phyloP scores from a whole-genome alignment of 352 stramenopile species.

The Globisporangium heterothallicum region DNA sequence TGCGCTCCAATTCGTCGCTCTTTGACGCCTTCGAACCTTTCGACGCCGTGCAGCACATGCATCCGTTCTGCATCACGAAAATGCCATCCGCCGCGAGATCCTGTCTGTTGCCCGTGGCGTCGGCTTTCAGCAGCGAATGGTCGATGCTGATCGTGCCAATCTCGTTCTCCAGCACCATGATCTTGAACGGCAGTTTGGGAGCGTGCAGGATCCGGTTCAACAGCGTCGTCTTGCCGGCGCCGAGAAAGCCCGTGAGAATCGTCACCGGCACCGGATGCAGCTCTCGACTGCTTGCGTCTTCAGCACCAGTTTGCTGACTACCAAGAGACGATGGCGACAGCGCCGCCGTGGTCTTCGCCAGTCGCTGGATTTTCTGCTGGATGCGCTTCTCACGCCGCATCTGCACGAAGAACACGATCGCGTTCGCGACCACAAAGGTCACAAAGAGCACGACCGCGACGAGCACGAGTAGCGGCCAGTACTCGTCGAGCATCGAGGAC shows the following conservation, averaged over 20 bases:
- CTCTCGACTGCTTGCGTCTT: conserved; percentile 4
- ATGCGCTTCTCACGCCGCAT: conserved; percentile 57
- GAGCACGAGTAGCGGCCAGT: conserved; percentile 19
- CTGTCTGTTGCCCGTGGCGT: conserved; percentile 1
- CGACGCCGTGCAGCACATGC: conserved; percentile 96
- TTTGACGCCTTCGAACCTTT: conserved; percentile 85
- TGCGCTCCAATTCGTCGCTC: conserved; percentile 87
- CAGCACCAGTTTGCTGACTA: too few relatives aligned
- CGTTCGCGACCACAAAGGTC: conserved; percentile 55
- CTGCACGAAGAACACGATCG: conserved; percentile 59
- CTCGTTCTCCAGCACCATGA: conserved; percentile 94
- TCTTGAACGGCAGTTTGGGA: conserved; percentile 84
- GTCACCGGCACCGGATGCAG: conserved; percentile 71
- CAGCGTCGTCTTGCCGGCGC: conserved; percentile 95
- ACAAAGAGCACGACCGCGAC: conserved; percentile 31
- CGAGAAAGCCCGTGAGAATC: conserved; percentile 94
- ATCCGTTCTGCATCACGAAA: conserved; percentile 97
- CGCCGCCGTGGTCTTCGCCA: conserved; percentile 16
- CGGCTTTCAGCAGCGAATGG: conserved; percentile 36
- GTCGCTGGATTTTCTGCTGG: conserved; percentile 41
- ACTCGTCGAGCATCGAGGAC: conserved; percentile 16
- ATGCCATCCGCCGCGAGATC: conserved; percentile 73
- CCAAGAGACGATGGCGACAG: neutral
- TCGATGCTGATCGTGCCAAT: conserved; percentile 67
- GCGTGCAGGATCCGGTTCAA: conserved; percentile 93